Conservation (phyloP, 768 basidiomycete genomes). For the Pisolithus marmoratus region DNA sequence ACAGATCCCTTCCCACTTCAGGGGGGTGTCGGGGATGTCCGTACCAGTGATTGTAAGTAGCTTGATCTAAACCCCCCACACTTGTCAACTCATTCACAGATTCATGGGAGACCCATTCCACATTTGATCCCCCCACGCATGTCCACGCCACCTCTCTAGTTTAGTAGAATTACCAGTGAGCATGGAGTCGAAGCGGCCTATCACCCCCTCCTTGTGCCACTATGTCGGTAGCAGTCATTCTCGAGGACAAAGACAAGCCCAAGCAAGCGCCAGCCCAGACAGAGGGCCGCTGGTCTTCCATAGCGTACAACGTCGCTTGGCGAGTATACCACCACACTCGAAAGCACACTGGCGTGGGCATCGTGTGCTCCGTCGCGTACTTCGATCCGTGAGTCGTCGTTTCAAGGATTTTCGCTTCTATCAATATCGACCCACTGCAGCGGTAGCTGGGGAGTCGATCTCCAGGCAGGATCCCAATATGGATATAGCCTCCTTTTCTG, state of each 20-base stretch:
- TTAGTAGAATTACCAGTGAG: not conserved
- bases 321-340: constrained; percentile 44
- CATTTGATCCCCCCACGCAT: not conserved
- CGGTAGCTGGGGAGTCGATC: constrained; percentile 88
- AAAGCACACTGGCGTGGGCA: constrained; percentile 75
- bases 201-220: not conserved
- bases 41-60: too few relatives aligned
- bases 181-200: not conserved
- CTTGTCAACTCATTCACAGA: too few relatives aligned
- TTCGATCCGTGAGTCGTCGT: constrained; percentile 68
- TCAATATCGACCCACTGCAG: constrained; percentile 25
- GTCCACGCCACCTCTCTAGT: constrained; percentile 5
- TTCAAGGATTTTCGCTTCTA: too few relatives aligned
- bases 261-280: not conserved
- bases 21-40: too few relatives aligned
- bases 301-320: constrained; percentile 18
- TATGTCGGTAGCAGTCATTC: constrained; percentile 11
- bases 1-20: too few relatives aligned
- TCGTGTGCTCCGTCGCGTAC: constrained; percentile 85
- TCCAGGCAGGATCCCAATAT: constrained; percentile 79
- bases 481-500: constrained; percentile 86
- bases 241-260: constrained; percentile 2
- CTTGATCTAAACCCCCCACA: too few relatives aligned
- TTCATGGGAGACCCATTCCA: too few relatives aligned
- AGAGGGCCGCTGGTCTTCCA: constrained; percentile 14